A percentile compares a stretch with the other conserved stretches of the same genome.
phyloP scores from a whole-genome alignment of 345 rosid species.

The Eucalyptus rudis region DNA sequence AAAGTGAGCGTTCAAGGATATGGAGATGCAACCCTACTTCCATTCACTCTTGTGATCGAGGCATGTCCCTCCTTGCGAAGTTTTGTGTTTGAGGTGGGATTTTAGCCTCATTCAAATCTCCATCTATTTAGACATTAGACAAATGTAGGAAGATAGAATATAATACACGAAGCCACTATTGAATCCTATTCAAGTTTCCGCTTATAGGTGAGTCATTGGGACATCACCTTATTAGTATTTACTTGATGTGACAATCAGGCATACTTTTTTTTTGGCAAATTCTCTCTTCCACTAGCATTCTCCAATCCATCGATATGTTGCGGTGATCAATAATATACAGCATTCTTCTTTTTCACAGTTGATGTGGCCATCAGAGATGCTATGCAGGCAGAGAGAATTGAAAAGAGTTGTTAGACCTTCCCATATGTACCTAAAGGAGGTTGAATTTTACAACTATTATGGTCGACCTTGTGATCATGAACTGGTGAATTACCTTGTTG shows the following conservation, averaged over 20 bases:
- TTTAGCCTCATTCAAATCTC: neutral
- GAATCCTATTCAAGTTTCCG: neutral
- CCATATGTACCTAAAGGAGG: neutral
- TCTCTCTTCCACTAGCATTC: neutral
- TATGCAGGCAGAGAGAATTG: neutral
- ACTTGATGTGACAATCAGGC: neutral
- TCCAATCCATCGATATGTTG: neutral
- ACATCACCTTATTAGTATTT: neutral
- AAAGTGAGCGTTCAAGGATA: neutral
- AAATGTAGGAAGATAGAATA: neutral
- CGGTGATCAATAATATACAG: neutral
- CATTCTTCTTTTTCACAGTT: neutral
- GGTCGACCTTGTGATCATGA: neutral
- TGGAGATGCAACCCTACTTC: neutral
- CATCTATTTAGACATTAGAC: neutral
- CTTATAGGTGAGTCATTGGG: neutral
- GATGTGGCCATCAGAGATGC: rapidly evolving
- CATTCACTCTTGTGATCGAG: neutral
- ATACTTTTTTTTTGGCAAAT: neutral
- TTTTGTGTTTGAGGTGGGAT: neutral
- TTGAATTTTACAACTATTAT: too few species aligned
- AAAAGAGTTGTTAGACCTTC: neutral
- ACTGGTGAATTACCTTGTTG: neutral
- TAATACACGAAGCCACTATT: neutral
- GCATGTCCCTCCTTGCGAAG: neutral